Conservation (phyloP, 1,284 basidiomycete genomes). For the Mycena sp. region DNA sequence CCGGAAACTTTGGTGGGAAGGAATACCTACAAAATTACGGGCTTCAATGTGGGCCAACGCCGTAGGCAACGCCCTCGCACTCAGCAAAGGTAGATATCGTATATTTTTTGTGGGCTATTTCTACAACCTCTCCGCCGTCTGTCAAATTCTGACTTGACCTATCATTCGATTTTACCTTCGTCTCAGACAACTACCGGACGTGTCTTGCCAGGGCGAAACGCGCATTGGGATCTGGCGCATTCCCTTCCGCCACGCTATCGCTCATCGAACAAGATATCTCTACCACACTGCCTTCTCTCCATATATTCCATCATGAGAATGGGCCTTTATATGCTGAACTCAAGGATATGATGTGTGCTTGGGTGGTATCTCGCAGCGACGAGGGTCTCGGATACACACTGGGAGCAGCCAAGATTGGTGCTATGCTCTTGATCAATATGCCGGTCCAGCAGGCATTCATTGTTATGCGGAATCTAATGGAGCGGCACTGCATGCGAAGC, state of each 20-base stretch:
- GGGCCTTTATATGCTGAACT: slow-evolving; percentile 91
- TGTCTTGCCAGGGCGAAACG: slow-evolving; percentile 82
- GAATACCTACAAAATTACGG: slow-evolving; percentile 80
- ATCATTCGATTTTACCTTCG: slow-evolving; percentile 19
- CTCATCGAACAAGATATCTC: slow-evolving; percentile 86
- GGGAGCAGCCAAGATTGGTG: slow-evolving; percentile 81
- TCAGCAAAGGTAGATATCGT: slow-evolving; percentile 79
- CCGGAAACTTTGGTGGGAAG: slow-evolving; percentile 66
- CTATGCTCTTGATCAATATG: slow-evolving; percentile 92
- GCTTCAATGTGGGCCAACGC: slow-evolving; percentile 90
- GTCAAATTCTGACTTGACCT: slow-evolving; percentile 31
- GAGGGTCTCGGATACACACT: slow-evolving; percentile 85
- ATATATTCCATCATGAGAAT: slow-evolving; percentile 83
- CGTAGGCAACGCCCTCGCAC: slow-evolving; percentile 88
- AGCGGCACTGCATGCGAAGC: slow-evolving; percentile 86
- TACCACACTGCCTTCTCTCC: slow-evolving; percentile 86
- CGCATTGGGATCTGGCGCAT: slow-evolving; percentile 76
- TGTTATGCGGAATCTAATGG: slow-evolving; percentile 89
- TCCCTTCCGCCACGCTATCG: slow-evolving; percentile 77
- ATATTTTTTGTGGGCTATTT: slow-evolving; percentile 27
- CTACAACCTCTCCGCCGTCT: slow-evolving; percentile 29
- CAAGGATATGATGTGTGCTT: slow-evolving; percentile 89
- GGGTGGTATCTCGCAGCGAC: slow-evolving; percentile 91
- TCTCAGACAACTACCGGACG: slow-evolving; percentile 78
- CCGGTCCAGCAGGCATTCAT: slow-evolving; percentile 84